Evolutionary conservation across 2,329 filamentous ascomycete species (phyloP).

Genomic region (Colletotrichum shisoi): DNA sequence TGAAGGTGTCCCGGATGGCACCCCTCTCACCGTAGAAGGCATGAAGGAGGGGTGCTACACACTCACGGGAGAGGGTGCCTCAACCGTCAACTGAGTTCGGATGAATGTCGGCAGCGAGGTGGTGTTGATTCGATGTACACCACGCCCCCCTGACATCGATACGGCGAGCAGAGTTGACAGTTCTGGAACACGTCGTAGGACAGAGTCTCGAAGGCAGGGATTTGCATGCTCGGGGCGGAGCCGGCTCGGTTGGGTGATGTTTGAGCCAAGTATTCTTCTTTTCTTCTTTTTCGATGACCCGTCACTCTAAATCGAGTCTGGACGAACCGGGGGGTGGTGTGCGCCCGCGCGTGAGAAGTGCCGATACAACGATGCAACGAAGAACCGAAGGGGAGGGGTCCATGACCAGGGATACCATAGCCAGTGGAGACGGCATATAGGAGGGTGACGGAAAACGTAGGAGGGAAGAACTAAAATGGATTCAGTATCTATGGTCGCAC

Average conservation of each 20-base stretch:
- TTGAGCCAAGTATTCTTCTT: not conserved
- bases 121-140: not conserved
- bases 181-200: not conserved
- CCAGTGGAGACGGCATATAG: not conserved
- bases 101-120: not conserved
- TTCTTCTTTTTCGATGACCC: not conserved
- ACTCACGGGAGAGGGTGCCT: too few species aligned
- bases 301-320: constrained; percentile 2
- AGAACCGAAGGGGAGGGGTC: too few species aligned
- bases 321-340: constrained; percentile 10
- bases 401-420: not conserved
- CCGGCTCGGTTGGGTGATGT: constrained; percentile 2
- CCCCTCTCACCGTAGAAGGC: too few species aligned
- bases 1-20: not conserved
- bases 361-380: not conserved
- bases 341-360: not conserved
- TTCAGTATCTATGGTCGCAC: constrained; percentile 3
- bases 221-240: not conserved
- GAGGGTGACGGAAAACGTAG: not conserved
- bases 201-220: constrained; percentile 1
- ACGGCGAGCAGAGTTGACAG: not conserved
- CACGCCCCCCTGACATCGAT: not conserved
- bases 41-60: not conserved
- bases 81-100: not conserved
- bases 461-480: not conserved